Conservation (phyloP, 169 alveolate genomes). For the Plasmodium gonderi region DNA sequence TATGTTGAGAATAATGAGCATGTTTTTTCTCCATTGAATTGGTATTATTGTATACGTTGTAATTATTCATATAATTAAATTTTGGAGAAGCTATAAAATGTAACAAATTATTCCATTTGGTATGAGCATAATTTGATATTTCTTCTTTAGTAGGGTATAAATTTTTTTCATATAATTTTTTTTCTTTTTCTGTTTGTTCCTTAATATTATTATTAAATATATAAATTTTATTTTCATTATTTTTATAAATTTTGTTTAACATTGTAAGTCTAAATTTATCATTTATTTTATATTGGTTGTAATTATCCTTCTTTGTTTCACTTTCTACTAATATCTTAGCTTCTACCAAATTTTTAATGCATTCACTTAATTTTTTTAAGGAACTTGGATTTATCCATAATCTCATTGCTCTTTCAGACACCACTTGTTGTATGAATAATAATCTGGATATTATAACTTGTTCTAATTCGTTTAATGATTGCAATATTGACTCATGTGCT, state of each 20-base stretch:
- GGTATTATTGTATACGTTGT: neutral
- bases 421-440: conserved; percentile 86
- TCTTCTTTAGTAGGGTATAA: conserved; percentile 64
- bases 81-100: conserved; percentile 73
- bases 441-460: conserved; percentile 82
- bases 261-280: conserved; percentile 55
- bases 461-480: conserved; percentile 85
- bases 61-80: neutral
- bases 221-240: conserved; percentile 18
- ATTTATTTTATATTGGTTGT: conserved; percentile 64
- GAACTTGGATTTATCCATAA: conserved; percentile 85
- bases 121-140: conserved; percentile 25
- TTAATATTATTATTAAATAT: conserved; percentile 59
- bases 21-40: neutral
- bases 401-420: conserved; percentile 88
- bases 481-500: conserved; percentile 80
- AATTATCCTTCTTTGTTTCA: conserved; percentile 69
- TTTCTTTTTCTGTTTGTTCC: conserved; percentile 60
- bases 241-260: conserved; percentile 66
- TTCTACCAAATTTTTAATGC: conserved; percentile 73
- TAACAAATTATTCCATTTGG: conserved; percentile 51
- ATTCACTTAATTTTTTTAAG: conserved; percentile 80
- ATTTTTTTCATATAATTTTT: conserved; percentile 38
- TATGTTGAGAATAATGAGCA: neutral
- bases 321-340: conserved; percentile 65